Base-by-base conservation (phyloP, 1,139 yeast species). In the Candida buenavistaensis region DNA sequence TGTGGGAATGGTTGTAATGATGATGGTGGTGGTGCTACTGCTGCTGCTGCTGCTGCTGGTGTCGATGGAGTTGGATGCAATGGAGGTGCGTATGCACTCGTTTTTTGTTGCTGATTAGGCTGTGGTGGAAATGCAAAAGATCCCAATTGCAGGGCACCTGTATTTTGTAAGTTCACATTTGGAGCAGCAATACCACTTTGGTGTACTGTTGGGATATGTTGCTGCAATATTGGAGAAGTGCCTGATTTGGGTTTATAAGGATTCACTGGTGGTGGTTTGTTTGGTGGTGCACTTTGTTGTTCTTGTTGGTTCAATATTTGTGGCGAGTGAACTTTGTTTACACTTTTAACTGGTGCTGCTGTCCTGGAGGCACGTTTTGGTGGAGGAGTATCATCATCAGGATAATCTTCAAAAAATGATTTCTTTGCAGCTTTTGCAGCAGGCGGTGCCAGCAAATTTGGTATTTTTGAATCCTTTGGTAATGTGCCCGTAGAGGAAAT, bases 401-500 rank as follows among this genome's bases (percentile, higher is more conserved):
- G 85, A 27, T 76, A 56, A 38, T 79, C 84, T 41, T 75, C 82
- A 49, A 75, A 79, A 47, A 79, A 79, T 3, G 73, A 59, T 37
- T 71, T 69, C 37, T 51, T 55, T 11, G 51, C 52, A 13, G 27
- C 34, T 9, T 35, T 30, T 6, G 28, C n/a, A 10, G 35, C 29
- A 10, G 43, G 33, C 25, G 44, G 30, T 14, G 39, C 30, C 27
- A 21, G 35, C 16, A 38, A 23, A 26, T 33, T 14, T 14, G 31
- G 14, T 14, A 30, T 22, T 30, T 28, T 28, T 10, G 19, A 6
- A 6, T 30, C 33, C 19, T 21, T 19, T 10, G 45, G 16, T 6
- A 41, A 29, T 8, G 32, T 25, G 11, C 47, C 37, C 32, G 44
- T 40, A 14, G 45, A 30, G 24, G 54, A 39, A 7, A 43, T 30